Percentiles rank a stretch among this genome's conserved stretches.
phyloP scores from a whole-genome alignment of 176 grass and related monocot species.

The Secale cereale region DNA sequence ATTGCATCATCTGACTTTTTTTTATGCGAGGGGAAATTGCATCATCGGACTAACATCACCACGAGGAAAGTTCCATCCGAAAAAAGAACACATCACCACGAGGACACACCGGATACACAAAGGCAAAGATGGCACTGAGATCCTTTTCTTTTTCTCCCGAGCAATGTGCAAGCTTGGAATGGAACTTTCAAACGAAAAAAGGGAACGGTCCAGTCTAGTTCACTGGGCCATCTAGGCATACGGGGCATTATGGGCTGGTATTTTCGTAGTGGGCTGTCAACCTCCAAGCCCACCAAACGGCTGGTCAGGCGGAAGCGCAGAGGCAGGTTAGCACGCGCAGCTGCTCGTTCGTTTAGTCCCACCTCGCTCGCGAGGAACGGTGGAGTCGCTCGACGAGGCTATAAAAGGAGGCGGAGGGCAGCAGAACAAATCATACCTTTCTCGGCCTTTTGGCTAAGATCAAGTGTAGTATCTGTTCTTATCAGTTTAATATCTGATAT shows the following conservation, averaged over 20 bases:
- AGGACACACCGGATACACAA: too few species aligned
- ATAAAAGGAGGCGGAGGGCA: neutral
- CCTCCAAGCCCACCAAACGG: too few species aligned
- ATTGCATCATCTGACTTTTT: too few species aligned
- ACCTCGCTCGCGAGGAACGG: neutral
- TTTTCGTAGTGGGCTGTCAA: neutral
- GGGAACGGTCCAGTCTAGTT: too few species aligned
- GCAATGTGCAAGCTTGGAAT: too few species aligned
- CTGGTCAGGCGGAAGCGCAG: neutral
- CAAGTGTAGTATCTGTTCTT: conserved; percentile 93
- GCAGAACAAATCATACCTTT: conserved; percentile 44
- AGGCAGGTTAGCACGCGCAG: neutral
- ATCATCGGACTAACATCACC: too few species aligned
- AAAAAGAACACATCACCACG: too few species aligned
- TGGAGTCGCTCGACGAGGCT: neutral
- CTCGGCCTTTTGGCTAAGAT: conserved; percentile 81
- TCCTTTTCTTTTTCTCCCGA: too few species aligned
- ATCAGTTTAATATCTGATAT: conserved; percentile 94
- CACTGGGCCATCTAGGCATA: neutral
- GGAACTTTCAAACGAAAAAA: too few species aligned
- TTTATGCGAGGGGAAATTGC: too few species aligned
- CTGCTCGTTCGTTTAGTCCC: neutral
- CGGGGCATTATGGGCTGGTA: neutral
- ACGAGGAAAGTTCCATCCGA: too few species aligned
- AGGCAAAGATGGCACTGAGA: too few species aligned